Conservation (phyloP, 305 asterid genomes). For the Solanum hybrid region DNA sequence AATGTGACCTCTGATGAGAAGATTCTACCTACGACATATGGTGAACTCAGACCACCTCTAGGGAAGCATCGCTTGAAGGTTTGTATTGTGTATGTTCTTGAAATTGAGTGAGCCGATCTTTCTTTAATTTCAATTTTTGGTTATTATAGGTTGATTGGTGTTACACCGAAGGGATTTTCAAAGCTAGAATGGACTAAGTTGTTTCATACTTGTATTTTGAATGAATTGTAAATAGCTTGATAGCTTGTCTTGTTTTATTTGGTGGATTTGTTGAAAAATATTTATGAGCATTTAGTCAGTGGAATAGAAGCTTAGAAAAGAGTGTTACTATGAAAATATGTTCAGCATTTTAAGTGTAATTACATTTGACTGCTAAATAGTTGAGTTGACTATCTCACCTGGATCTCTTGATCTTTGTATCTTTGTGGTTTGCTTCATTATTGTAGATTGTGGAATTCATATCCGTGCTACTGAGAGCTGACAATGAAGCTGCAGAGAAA, state of each 20-base stretch:
- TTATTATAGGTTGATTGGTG: neutral
- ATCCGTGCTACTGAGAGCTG: slow-evolving; percentile 77
- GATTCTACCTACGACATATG: slow-evolving; percentile 71
- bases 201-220: neutral
- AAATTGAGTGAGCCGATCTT: neutral
- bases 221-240: neutral
- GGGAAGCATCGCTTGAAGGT: slow-evolving; percentile 97
- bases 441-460: slow-evolving; percentile 86
- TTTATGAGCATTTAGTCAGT: neutral
- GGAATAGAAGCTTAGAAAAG: neutral
- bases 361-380: neutral
- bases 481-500: slow-evolving; percentile 75
- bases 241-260: neutral
- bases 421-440: slow-evolving; percentile 3
- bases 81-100: slow-evolving; percentile 5
- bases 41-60: slow-evolving; percentile 89
- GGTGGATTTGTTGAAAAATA: neutral
- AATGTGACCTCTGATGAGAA: slow-evolving; percentile 70
- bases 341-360: neutral
- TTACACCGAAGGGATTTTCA: neutral
- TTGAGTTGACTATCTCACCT: neutral
- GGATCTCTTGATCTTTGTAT: neutral
- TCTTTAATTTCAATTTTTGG: neutral
- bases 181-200: neutral
- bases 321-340: neutral